Percentiles rank a stretch among this genome's conserved stretches.
Conservation (phyloP, 305 asterid species). For the Fraxinus dipetala region DNA sequence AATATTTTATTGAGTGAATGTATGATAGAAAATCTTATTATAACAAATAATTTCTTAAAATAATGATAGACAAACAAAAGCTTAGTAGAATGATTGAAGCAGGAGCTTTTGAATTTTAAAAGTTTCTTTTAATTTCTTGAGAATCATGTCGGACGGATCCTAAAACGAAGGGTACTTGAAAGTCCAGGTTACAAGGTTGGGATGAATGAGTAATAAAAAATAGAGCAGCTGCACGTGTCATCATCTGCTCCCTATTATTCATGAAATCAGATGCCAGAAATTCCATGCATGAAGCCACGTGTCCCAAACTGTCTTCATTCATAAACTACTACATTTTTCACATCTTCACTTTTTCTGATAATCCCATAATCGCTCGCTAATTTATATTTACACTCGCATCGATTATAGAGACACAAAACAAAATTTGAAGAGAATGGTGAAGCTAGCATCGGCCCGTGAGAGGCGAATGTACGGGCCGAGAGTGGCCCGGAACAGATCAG, state of each 20-base stretch:
- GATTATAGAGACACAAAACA: not conserved
- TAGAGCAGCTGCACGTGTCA: not conserved
- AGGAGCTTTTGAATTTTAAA: not conserved
- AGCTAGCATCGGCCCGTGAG: slow-evolving; percentile 83
- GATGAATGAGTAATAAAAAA: not conserved
- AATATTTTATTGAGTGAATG: no score
- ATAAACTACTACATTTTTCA: not conserved
- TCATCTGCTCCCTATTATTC: not conserved
- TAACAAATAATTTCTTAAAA: no score
- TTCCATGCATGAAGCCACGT: not conserved
- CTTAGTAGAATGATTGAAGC: no score
- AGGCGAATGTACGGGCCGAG: slow-evolving; percentile 74
- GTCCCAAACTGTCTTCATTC: not conserved
- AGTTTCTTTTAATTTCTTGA: no score
- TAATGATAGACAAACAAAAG: no score
- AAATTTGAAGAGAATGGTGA: slow-evolving; percentile 54
- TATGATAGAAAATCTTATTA: no score
- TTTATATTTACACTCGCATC: not conserved
- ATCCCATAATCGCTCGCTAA: not conserved
- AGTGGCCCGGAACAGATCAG: slow-evolving; percentile 49
- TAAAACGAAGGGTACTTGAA: not conserved
- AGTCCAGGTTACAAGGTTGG: not conserved
- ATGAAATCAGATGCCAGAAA: not conserved
- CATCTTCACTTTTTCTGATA: not conserved
- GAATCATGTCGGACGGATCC: not conserved